These are phyloP conservation scores for Ustilago hordei DNA, from an alignment of 1,284 basidiomycete genomes.

Conservation along the genomic window DNA sequence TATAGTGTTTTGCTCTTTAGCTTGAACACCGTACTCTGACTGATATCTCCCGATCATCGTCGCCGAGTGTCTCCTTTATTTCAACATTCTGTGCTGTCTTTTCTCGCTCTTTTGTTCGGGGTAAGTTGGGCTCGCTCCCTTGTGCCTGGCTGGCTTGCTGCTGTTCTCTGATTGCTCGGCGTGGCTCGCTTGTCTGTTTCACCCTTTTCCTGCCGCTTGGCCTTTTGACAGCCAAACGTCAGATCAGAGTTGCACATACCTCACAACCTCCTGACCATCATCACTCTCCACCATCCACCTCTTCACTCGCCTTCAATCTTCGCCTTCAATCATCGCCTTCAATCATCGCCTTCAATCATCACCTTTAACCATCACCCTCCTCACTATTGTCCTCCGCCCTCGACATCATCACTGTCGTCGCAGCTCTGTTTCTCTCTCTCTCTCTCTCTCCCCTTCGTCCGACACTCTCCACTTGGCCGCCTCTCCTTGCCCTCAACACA, in stretches of 20 bases:
- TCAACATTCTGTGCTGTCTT: too few species aligned
- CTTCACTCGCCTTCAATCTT: not conserved
- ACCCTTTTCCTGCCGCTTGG: slow-evolving; percentile 7
- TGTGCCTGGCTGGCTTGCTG: not conserved
- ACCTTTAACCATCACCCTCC: not conserved
- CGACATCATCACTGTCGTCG: too few species aligned
- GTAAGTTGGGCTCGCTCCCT: slow-evolving; percentile 9
- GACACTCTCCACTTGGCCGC: not conserved
- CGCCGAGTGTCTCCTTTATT: too few species aligned
- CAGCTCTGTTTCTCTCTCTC: too few species aligned
- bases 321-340: not conserved
- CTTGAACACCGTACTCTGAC: too few species aligned
- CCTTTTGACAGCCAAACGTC: not conserved
- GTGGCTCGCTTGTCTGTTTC: slow-evolving; percentile 13
- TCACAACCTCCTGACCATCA: not conserved
- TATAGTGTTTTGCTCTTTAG: too few species aligned
- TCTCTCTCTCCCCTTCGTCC: too few species aligned
- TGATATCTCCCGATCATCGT: too few species aligned
- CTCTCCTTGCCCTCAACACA: not conserved
- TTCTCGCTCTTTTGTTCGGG: too few species aligned
- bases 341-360: slow-evolving; percentile 1
- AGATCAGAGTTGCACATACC: not conserved
- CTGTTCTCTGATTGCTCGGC: not conserved
- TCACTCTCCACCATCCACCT: not conserved
- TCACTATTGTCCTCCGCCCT: too few species aligned